These are phyloP conservation scores for Colletotrichum spaethianum DNA, from an alignment of 2,329 filamentous ascomycete genomes.

Conservation along the genomic window DNA sequence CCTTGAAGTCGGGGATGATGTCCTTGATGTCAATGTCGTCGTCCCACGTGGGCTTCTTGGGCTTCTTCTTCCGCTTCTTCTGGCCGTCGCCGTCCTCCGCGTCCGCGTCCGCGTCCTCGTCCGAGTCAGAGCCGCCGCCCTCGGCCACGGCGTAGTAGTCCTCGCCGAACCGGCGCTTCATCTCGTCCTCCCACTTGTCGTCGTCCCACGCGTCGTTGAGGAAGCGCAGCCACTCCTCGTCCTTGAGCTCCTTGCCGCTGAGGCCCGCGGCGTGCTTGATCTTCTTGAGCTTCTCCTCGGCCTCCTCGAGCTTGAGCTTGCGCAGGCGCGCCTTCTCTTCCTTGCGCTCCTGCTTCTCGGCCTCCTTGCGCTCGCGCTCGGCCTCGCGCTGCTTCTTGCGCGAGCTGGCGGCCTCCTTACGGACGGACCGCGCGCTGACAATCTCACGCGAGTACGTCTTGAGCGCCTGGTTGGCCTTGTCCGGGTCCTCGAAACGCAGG, in stretches of 20 bases:
- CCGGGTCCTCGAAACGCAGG: constrained; percentile 93
- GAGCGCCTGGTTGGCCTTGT: constrained; percentile 88
- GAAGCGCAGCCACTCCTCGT: constrained; percentile 88
- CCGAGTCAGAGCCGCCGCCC: constrained; percentile 75
- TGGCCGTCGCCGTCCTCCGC: constrained; percentile 61
- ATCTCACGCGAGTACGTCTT: constrained; percentile 92
- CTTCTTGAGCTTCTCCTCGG: constrained; percentile 87
- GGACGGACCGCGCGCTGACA: constrained; percentile 84
- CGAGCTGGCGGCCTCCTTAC: constrained; percentile 84
- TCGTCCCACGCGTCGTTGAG: constrained; percentile 92
- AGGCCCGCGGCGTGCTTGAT: constrained; percentile 92
- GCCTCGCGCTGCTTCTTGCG: constrained; percentile 84
- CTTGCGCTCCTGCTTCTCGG: constrained; percentile 80
- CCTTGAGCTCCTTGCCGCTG: constrained; percentile 73
- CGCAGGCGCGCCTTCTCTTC: constrained; percentile 87
- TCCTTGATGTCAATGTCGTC: constrained; percentile 98
- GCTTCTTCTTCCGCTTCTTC: constrained; percentile 71
- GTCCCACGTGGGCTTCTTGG: constrained; percentile 92
- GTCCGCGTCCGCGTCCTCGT: constrained; percentile 64
- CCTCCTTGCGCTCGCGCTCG: constrained; percentile 83
- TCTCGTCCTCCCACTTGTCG: constrained; percentile 90
- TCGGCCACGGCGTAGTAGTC: constrained; percentile 87
- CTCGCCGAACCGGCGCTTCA: constrained; percentile 90
- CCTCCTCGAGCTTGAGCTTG: constrained; percentile 91
- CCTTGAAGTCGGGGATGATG: constrained; percentile 87